Conservation (phyloP, 257 asterid genomes). For the Jacaranda mimosifolia region DNA sequence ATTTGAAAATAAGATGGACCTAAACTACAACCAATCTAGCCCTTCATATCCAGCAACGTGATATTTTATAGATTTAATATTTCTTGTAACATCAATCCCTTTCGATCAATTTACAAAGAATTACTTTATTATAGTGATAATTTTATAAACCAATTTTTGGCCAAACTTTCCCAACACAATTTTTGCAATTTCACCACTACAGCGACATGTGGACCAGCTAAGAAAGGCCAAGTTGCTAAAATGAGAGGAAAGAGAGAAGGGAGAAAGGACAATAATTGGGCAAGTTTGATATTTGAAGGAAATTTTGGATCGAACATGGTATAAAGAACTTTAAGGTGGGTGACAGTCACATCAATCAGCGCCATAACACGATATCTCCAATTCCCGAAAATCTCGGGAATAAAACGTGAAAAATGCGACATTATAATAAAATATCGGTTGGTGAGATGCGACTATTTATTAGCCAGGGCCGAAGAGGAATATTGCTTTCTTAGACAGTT, state of each 20-base stretch:
- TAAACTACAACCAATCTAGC: too few species aligned
- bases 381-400: not conserved
- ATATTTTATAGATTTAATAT: too few species aligned
- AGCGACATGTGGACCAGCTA: not conserved
- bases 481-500: too few species aligned
- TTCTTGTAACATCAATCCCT: too few species aligned
- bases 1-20: too few species aligned
- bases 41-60: too few species aligned
- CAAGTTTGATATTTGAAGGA: conserved; percentile 8
- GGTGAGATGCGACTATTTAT: too few species aligned
- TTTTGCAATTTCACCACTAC: not conserved
- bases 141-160: not conserved
- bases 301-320: not conserved
- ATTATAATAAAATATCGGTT: too few species aligned
- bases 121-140: not conserved
- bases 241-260: not conserved
- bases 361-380: not conserved
- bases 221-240: not conserved
- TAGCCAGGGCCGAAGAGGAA: too few species aligned
- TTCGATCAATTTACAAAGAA: not conserved
- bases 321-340: conserved; percentile 8
- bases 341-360: not conserved
- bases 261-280: not conserved
- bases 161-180: not conserved
- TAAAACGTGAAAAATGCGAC: not conserved